A percentile compares a stretch with the other conserved stretches of the same genome.
phyloP scores from a whole-genome alignment of 768 basidiomycete genomes.

The Rhizopogon rudus region DNA sequence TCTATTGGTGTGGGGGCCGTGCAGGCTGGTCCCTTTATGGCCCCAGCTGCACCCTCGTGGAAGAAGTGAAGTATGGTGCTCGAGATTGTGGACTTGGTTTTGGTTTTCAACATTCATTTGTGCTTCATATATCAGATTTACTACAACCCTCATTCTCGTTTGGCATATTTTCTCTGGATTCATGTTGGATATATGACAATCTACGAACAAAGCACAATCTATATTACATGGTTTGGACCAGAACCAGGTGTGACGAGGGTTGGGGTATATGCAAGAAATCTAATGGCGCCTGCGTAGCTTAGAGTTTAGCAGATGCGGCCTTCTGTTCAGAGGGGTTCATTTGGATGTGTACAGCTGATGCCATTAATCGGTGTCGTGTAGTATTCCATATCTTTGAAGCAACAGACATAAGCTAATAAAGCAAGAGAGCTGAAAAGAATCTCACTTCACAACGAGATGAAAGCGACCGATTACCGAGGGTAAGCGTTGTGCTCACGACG shows the following conservation, averaged over 20 bases:
- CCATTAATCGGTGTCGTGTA: conserved; percentile 46
- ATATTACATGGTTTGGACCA: background rate
- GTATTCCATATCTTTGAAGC: conserved; percentile 48
- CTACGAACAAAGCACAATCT: background rate
- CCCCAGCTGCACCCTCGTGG: background rate
- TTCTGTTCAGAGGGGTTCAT: conserved; percentile 39
- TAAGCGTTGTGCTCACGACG: conserved; percentile 48
- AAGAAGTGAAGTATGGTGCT: background rate
- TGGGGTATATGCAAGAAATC: background rate
- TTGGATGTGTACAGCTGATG: conserved; percentile 51
- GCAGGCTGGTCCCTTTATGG: conserved; percentile 10
- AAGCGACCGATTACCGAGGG: conserved; percentile 40
- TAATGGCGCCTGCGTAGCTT: background rate
- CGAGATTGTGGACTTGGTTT: conserved; percentile 11
- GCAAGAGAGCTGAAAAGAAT: background rate
- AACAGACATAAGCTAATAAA: background rate
- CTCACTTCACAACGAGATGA: conserved; percentile 47
- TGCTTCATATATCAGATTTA: conserved; percentile 1
- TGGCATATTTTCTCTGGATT: conserved; percentile 6
- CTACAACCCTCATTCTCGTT: background rate
- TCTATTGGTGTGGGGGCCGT: conserved; percentile 41
- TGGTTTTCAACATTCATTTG: conserved; percentile 16
- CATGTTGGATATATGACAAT: background rate
- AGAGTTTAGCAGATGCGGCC: conserved; percentile 12
- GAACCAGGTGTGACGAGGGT: background rate